phyloP scores from a whole-genome alignment of 176 grass and related monocot genomes.

The Pontederia paniculata region DNA sequence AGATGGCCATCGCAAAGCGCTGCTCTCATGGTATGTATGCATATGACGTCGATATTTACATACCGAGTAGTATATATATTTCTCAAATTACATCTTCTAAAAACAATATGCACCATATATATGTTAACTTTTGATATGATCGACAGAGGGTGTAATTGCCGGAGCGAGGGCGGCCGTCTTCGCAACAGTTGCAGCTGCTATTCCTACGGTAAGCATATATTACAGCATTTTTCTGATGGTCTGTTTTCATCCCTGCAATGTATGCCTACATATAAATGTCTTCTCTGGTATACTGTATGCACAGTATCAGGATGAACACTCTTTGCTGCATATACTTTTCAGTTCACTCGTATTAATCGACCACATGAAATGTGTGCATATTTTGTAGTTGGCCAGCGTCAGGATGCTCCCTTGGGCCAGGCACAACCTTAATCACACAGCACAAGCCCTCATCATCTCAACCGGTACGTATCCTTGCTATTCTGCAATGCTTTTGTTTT shows the following conservation, averaged over 20 bases:
- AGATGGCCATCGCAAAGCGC: constrained; percentile 51
- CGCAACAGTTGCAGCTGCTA: constrained; percentile 42
- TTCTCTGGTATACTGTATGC: no score
- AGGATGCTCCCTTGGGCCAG: constrained; percentile 66
- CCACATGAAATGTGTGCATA: no score
- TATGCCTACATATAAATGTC: no score
- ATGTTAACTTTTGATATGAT: neutral
- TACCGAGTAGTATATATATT: fast-evolving
- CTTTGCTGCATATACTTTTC: no score
- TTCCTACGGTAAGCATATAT: constrained; percentile 45
- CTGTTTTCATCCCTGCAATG: no score
- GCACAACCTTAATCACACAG: constrained; percentile 52
- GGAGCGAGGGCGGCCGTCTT: constrained; percentile 50
- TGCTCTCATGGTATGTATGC: constrained; percentile 39
- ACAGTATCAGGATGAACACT: no score
- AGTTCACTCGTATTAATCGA: no score
- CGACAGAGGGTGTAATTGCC: constrained; percentile 49
- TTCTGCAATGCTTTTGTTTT: neutral
- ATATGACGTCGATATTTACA: no score
- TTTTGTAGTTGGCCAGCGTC: constrained; percentile 51
- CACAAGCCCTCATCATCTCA: constrained; percentile 63
- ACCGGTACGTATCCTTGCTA: constrained; percentile 10
- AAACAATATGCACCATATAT: neutral
- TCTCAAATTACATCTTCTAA: neutral
- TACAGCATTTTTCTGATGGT: no score